Percentiles rank a stretch among this genome's conserved stretches.
These are phyloP conservation scores for Balansia obtecta DNA, from an alignment of 2,329 filamentous ascomycete genomes.

Conservation along the genomic window DNA sequence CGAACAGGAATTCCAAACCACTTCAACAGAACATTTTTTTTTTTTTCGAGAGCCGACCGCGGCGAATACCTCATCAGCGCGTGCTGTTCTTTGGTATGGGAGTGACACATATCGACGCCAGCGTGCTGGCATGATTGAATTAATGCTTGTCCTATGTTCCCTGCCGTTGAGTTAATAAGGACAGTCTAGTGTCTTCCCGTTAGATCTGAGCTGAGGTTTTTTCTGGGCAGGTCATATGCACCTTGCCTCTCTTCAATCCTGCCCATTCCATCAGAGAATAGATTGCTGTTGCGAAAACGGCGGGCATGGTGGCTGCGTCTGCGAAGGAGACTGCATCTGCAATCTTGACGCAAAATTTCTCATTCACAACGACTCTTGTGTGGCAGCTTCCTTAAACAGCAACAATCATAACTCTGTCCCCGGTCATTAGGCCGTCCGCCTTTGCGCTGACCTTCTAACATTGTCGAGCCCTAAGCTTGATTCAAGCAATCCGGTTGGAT, in stretches of 20 bases:
- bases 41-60: neutral
- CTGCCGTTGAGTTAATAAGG: too few relatives aligned
- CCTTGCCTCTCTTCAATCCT: too few relatives aligned
- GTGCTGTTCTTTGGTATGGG: too few relatives aligned
- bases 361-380: neutral
- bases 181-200: too few relatives aligned
- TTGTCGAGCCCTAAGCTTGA: too few relatives aligned
- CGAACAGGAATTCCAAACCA: neutral
- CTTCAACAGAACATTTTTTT: neutral
- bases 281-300: neutral
- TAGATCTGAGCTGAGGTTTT: too few relatives aligned
- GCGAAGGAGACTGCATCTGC: neutral
- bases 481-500: neutral
- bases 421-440: neutral
- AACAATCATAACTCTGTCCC: neutral
- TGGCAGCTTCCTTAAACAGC: too few relatives aligned
- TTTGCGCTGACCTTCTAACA: neutral
- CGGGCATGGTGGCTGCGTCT: neutral
- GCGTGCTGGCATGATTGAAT: too few relatives aligned
- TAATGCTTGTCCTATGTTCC: too few relatives aligned
- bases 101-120: too few relatives aligned
- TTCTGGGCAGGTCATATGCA: too few relatives aligned
- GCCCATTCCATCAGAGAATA: too few relatives aligned
- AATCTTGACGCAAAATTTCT: neutral
- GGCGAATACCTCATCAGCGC: neutral